Base-by-base conservation (phyloP, 306 rosid genomes). In the Ziziphus jujuba region DNA sequence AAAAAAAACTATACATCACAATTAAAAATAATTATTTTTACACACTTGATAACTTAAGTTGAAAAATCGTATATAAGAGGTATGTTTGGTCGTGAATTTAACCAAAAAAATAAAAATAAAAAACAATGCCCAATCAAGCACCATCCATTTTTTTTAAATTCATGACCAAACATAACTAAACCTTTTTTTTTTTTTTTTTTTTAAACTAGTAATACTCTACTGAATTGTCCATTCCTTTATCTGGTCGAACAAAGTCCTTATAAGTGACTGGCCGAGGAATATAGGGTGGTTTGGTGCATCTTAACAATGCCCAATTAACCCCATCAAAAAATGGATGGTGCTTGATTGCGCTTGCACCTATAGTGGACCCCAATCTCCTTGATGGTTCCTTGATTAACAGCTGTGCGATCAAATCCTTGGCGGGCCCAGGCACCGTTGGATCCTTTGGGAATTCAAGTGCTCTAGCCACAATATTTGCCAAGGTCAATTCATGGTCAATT, bases 381-480 rank as follows among this genome's bases (percentile, higher is more conserved):
- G 79, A 56, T 4, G 96, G 89, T 36, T 89, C 96, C 84, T 89
- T 89, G 3, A 81, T 71, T 79, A 86, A 54, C 12, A 86, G 79
- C 61, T 82, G 89, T 2, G 87, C 31, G 44, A 89, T 85, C 64
- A 88, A 74, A 54, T 88, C 95, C 80, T 82, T 88, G 0, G 87
- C 85, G 19, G 82, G 3, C 10, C 53, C 72, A 3, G 85, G 77
- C 49, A 85, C 67, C 2, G 38, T 52, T 0, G 96, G 96, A 7
- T 86, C 92, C 65, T 84, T 84, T 0, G 92, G 96, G 25, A 89
- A 81, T 67, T 86, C 92, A 22, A 89, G 81, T 62, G 91, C 96
- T 19, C 91, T 74, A 38, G 96, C 96, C 71, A 89, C 89, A 50
- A 89, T 82, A 59, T 89, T 86, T 16, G 92, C 84, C 69, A 86